Conservation (phyloP, 805 yeast genomes). For the Cyberlindnera suaveolens region DNA sequence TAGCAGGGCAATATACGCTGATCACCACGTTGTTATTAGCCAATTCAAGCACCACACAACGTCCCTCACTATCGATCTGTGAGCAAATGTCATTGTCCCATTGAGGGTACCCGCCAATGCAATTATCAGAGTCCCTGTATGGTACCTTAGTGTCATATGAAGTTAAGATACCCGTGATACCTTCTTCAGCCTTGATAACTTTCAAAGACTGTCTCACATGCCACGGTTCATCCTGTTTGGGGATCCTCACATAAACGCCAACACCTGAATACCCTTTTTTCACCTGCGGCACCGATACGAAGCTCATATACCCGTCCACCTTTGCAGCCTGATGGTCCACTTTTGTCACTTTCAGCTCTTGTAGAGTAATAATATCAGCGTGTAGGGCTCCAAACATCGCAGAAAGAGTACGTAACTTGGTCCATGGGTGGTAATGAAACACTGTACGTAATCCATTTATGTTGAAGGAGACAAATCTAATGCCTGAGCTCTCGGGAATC, state of each 20-base stretch:
- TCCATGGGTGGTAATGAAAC: slow-evolving; percentile 83
- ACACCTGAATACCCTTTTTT: slow-evolving; percentile 92
- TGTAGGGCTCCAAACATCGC: slow-evolving; percentile 45
- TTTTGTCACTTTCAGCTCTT: slow-evolving; percentile 73
- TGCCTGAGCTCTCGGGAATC: not conserved
- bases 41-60: slow-evolving; percentile 72
- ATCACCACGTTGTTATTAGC: slow-evolving; percentile 55
- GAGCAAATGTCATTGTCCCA: slow-evolving; percentile 33
- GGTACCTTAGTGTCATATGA: slow-evolving; percentile 18
- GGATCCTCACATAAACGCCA: slow-evolving; percentile 65
- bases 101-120: slow-evolving; percentile 69
- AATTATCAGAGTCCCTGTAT: slow-evolving; percentile 16
- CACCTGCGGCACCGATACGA: slow-evolving; percentile 56
- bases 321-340: slow-evolving; percentile 42
- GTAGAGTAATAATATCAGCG: slow-evolving; percentile 80
- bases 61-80: slow-evolving; percentile 74
- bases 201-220: slow-evolving; percentile 32
- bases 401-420: slow-evolving; percentile 30
- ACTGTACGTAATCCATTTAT: slow-evolving; percentile 81
- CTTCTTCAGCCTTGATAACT: slow-evolving; percentile 81
- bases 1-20: slow-evolving; percentile 86
- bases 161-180: slow-evolving; percentile 63
- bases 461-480: slow-evolving; percentile 68
- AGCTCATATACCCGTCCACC: slow-evolving; percentile 53
- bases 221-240: slow-evolving; percentile 37